Evolutionary conservation across 2,329 filamentous ascomycete genomes (phyloP).

Genomic region (Annulohypoxylon truncatum): DNA sequence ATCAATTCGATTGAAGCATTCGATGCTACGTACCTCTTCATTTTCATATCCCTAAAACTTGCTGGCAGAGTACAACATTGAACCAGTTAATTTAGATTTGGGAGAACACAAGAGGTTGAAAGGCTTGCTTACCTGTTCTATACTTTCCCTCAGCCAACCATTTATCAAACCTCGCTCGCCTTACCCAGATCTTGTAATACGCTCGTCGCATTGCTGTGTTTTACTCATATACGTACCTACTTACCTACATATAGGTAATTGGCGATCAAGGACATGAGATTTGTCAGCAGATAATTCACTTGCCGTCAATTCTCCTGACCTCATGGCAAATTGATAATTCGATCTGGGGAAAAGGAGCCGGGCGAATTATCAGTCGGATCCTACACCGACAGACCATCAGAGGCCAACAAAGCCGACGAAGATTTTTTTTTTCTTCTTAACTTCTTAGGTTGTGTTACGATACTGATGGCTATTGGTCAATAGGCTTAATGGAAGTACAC

Average conservation of each 20-base stretch:
- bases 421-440: slow-evolving; percentile 6
- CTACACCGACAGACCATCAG: slow-evolving; percentile 43
- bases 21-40: slow-evolving; percentile 9
- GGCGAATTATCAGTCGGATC: slow-evolving; percentile 35
- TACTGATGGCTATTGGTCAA: slow-evolving; percentile 28
- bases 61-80: background rate
- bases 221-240: slow-evolving; percentile 1
- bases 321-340: slow-evolving; percentile 40
- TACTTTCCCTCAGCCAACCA: slow-evolving; percentile 1
- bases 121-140: background rate
- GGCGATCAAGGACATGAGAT: slow-evolving; percentile 22
- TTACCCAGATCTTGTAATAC: slow-evolving; percentile 12
- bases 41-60: background rate
- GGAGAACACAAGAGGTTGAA: background rate
- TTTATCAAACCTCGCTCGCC: slow-evolving; percentile 6
- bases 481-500: slow-evolving; percentile 18
- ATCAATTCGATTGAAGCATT: slow-evolving; percentile 4
- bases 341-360: slow-evolving; percentile 34
- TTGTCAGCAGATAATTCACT: slow-evolving; percentile 22
- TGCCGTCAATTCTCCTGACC: slow-evolving; percentile 21
- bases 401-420: slow-evolving; percentile 36
- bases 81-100: background rate
- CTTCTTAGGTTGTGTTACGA: slow-evolving; percentile 22
- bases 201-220: slow-evolving; percentile 14
- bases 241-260: background rate